These are phyloP conservation scores for Flaveria floridana DNA, from an alignment of 140 eudicot species.

Conservation along the genomic window DNA sequence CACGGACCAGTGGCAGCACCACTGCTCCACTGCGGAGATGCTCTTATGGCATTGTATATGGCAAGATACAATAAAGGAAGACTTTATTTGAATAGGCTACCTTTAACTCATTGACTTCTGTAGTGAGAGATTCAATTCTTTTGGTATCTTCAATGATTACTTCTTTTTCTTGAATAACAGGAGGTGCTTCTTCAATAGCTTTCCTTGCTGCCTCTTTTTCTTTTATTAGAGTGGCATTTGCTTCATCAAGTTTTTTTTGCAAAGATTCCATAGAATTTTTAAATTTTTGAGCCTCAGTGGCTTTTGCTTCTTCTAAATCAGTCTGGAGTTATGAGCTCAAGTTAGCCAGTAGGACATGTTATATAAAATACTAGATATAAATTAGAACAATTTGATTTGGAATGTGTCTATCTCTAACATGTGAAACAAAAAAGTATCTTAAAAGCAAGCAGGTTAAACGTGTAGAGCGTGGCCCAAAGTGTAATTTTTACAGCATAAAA, in stretches of 20 bases:
- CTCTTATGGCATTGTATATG: not conserved
- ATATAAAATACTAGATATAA: not conserved
- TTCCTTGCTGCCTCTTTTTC: conserved; percentile 84
- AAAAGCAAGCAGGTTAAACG: not conserved
- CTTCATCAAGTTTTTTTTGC: conserved; percentile 77
- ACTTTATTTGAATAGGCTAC: conserved; percentile 35
- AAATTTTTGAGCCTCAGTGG: conserved; percentile 65
- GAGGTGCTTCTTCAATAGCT: conserved; percentile 96
- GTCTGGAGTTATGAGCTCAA: conserved; percentile 48
- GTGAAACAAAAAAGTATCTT: not conserved
- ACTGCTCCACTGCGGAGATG: not conserved
- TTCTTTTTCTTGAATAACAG: conserved; percentile 79
- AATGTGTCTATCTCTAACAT: not conserved
- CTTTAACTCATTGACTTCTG: conserved; percentile 69
- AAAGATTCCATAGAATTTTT: conserved; percentile 55
- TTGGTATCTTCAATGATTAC: conserved; percentile 75
- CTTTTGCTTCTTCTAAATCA: conserved; percentile 90
- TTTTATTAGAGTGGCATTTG: conserved; percentile 59
- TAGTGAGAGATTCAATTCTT: conserved; percentile 60
- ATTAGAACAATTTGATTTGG: not conserved
- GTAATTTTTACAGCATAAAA: not conserved
- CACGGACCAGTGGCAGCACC: not conserved
- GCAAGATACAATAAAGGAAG: conserved; percentile 2
- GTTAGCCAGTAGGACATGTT: conserved; percentile 24
- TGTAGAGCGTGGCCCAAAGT: not conserved